Evolutionary conservation across 176 grass and related monocot species (phyloP).

Genomic region (Oryza rufipogon): DNA sequence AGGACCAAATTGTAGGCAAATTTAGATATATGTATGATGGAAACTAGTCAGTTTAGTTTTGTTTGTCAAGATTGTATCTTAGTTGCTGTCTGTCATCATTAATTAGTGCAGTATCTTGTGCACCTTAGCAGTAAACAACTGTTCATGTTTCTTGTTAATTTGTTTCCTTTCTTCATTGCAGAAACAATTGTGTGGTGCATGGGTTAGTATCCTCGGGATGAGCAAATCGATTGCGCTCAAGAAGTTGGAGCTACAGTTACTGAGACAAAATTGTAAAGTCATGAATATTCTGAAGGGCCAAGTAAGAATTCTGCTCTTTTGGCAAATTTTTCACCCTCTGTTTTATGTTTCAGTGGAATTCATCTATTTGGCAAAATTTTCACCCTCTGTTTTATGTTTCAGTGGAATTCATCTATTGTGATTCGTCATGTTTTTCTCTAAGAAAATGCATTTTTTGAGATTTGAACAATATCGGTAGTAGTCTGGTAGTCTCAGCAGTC

Average conservation of each 20-base stretch:
- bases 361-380: background rate
- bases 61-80: background rate
- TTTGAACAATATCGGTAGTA: background rate
- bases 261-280: constrained; percentile 48
- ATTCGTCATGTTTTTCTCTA: background rate
- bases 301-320: constrained; percentile 44
- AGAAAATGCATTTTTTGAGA: background rate
- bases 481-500: too few species aligned
- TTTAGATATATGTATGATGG: background rate
- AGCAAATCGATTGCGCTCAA: constrained; percentile 48
- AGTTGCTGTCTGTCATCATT: background rate
- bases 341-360: background rate
- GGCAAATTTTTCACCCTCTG: background rate
- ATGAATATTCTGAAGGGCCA: constrained; percentile 54
- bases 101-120: background rate
- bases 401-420: background rate
- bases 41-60: background rate
- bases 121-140: background rate
- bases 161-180: constrained; percentile 13
- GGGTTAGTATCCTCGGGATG: constrained; percentile 51
- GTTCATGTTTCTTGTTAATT: background rate
- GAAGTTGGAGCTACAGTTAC: constrained; percentile 58
- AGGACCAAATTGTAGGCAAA: background rate
- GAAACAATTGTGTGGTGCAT: constrained; percentile 61
- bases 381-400: background rate